Evolutionary conservation across 2,329 filamentous ascomycete genomes (phyloP).

Genomic region (Claviceps sp.): DNA sequence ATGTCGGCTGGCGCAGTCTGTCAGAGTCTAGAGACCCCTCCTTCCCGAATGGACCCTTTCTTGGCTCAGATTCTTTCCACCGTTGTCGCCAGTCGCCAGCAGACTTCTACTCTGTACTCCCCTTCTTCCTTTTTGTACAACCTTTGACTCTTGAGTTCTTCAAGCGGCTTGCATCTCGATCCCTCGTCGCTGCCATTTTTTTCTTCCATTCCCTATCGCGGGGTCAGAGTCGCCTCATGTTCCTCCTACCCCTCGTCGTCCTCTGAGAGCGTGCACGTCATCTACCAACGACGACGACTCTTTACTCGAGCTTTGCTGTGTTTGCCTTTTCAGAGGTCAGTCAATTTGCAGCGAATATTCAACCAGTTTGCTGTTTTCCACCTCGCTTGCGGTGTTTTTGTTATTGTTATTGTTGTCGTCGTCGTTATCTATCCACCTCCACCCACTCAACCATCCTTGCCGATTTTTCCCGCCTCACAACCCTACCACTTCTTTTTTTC

Average conservation of each 20-base stretch:
- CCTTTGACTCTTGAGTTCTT: not conserved
- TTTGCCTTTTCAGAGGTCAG: slow-evolving; percentile 6
- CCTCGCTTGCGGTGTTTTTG: slow-evolving; percentile 4
- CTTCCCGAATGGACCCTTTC: slow-evolving; percentile 5
- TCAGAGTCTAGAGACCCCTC: slow-evolving; percentile 1
- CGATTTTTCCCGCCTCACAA: not conserved
- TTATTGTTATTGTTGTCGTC: not conserved
- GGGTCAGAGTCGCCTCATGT: slow-evolving; percentile 4
- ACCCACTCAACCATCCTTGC: slow-evolving; percentile 1
- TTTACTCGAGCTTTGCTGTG: not conserved
- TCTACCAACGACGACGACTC: not conserved
- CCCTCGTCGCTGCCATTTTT: not conserved
- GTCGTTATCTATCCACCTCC: not conserved
- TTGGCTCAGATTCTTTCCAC: not conserved
- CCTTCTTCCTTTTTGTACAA: slow-evolving; percentile 5
- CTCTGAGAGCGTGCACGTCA: not conserved
- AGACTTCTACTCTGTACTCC: not conserved
- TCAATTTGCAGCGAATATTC: not conserved
- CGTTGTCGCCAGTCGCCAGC: not conserved
- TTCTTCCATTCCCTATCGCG: not conserved
- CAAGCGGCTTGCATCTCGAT: not conserved
- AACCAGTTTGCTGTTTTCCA: slow-evolving; percentile 1
- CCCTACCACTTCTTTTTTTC: slow-evolving; percentile 1
- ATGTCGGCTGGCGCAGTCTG: not conserved
- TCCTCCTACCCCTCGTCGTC: not conserved